phyloP scores from a whole-genome alignment of 2,329 filamentous ascomycete species.

The Cladophialophora psammophila region DNA sequence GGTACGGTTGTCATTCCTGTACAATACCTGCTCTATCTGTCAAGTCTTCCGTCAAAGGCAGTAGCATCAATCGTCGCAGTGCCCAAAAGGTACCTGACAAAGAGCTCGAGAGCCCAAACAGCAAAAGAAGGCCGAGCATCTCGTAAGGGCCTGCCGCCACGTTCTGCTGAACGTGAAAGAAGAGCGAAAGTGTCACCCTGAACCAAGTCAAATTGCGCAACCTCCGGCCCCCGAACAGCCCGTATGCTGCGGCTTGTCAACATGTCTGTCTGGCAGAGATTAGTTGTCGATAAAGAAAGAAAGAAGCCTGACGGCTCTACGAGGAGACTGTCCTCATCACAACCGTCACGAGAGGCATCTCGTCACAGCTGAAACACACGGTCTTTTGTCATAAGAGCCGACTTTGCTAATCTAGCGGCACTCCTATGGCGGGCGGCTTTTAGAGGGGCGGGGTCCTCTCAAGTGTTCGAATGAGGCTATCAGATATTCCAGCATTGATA shows the following conservation, averaged over 20 bases:
- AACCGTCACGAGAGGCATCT: not conserved
- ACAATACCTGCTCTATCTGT: constrained; percentile 44
- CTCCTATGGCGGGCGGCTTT: not conserved
- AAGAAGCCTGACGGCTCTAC: not conserved
- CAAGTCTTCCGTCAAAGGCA: constrained; percentile 45
- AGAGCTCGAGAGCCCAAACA: constrained; percentile 14
- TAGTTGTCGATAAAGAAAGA: not conserved
- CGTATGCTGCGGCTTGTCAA: not conserved
- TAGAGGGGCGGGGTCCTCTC: not conserved
- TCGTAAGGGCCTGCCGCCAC: constrained; percentile 13
- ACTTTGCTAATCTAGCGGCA: not conserved
- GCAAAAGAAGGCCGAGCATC: constrained; percentile 23
- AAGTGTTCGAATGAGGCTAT: not conserved
- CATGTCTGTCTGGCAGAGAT: not conserved
- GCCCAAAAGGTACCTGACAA: constrained; percentile 26
- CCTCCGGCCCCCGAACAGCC: not conserved
- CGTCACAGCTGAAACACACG: not conserved
- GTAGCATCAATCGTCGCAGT: constrained; percentile 23
- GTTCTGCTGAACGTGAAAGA: constrained; percentile 29
- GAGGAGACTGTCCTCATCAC: not conserved
- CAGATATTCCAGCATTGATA: not conserved
- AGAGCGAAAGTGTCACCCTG: constrained; percentile 19
- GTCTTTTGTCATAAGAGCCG: not conserved
- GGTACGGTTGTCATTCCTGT: constrained; percentile 48
- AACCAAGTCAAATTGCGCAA: not conserved